These are phyloP conservation scores for Cladochytrium replicatum DNA, from an alignment of 192 early-diverging fungal species.

Conservation along the genomic window DNA sequence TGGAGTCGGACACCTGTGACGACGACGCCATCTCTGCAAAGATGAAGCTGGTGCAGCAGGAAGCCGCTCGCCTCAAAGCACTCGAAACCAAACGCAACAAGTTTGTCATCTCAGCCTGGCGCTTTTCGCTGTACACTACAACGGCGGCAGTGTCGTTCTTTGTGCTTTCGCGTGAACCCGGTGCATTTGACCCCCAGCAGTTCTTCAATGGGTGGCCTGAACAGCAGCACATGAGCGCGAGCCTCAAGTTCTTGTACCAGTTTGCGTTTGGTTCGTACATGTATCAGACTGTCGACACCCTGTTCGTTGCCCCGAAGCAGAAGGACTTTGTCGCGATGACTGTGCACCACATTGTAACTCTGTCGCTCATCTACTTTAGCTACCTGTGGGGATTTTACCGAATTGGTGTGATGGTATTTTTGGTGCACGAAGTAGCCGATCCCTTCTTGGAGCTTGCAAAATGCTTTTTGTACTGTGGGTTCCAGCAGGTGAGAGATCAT, in stretches of 20 bases:
- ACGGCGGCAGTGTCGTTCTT: background rate
- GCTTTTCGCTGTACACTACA: background rate
- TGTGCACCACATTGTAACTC: conserved; percentile 29
- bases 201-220: conserved; percentile 1
- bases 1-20: no score
- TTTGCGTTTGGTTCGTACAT: conserved; percentile 26
- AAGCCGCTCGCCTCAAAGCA: no score
- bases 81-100: no score
- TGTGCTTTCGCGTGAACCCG: background rate
- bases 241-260: conserved; percentile 29
- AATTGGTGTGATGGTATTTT: conserved; percentile 29
- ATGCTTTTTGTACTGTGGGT: conserved; percentile 26
- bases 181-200: background rate
- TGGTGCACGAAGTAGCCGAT: conserved; percentile 37
- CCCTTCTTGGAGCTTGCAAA: conserved; percentile 45
- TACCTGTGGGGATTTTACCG: conserved; percentile 29
- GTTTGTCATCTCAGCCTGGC: background rate
- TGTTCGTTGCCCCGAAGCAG: conserved; percentile 25
- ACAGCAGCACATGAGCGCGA: conserved; percentile 1
- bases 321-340: conserved; percentile 31
- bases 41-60: no score
- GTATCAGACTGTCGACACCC: conserved; percentile 17
- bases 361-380: conserved; percentile 29
- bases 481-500: conserved; percentile 19
- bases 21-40: no score